phyloP scores from a whole-genome alignment of 305 asterid species.

The Fraxinus ornus region DNA sequence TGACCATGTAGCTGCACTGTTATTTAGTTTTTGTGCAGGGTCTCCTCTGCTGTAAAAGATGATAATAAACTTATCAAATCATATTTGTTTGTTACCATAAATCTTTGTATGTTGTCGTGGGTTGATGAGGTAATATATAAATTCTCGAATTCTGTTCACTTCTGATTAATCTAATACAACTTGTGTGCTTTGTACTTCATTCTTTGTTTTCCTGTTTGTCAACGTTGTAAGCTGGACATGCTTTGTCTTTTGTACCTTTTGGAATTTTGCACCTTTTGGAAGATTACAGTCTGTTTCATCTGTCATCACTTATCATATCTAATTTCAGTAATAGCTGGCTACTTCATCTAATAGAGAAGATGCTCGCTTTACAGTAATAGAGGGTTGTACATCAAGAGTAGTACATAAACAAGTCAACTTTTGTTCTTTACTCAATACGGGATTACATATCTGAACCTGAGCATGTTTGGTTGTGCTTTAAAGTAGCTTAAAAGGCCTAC shows the following conservation, averaged over 20 bases:
- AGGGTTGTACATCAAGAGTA: background rate
- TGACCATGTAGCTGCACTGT: slow-evolving; percentile 25
- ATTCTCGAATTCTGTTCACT: slow-evolving; percentile 32
- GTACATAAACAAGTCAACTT: background rate
- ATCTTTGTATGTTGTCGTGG: slow-evolving; percentile 30
- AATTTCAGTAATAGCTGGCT: background rate
- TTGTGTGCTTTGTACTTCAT: slow-evolving; percentile 32
- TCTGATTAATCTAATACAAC: slow-evolving; percentile 9
- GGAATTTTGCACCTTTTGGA: background rate
- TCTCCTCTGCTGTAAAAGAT: slow-evolving; percentile 29
- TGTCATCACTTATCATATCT: background rate
- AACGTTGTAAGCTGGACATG: background rate
- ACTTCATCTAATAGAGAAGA: background rate
- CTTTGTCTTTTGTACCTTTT: background rate
- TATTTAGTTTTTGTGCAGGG: slow-evolving; percentile 35
- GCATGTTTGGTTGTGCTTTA: background rate
- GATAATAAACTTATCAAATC: slow-evolving; percentile 27
- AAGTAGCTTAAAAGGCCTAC: background rate
- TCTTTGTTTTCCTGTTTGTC: background rate
- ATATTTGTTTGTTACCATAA: slow-evolving; percentile 30
- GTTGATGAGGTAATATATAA: slow-evolving; percentile 50
- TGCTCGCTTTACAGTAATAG: background rate
- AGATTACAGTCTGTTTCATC: background rate
- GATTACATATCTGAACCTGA: background rate
- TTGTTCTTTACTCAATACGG: background rate